Evolutionary conservation across 1,139 yeast species (phyloP).

Genomic region (Suhomyces terraborum): DNA sequence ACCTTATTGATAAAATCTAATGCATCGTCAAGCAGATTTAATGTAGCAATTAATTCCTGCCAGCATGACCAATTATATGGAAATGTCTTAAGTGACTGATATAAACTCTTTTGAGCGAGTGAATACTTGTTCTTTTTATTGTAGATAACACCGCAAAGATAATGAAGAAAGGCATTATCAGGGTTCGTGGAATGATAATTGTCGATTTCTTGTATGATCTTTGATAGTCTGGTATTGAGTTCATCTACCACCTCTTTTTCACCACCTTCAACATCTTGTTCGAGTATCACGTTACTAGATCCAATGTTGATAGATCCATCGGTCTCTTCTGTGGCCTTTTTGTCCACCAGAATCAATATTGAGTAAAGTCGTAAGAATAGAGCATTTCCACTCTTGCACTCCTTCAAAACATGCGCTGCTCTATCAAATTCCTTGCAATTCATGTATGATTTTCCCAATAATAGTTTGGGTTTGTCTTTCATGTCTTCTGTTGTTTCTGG

Average conservation of each 20-base stretch:
- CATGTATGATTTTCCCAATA: constrained; percentile 74
- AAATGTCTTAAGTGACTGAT: constrained; percentile 59
- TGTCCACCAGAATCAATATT: constrained; percentile 70
- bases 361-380: constrained; percentile 70
- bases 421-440: constrained; percentile 85
- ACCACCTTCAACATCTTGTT: constrained; percentile 12
- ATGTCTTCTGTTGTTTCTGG: constrained; percentile 29
- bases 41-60: constrained; percentile 74
- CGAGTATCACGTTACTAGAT: constrained; percentile 17
- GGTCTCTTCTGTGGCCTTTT: constrained; percentile 67
- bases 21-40: constrained; percentile 67
- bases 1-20: constrained; percentile 45
- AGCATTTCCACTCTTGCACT: constrained; percentile 56
- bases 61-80: constrained; percentile 96
- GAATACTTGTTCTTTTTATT: constrained; percentile 60
- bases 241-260: constrained; percentile 20
- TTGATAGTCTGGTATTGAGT: constrained; percentile 35
- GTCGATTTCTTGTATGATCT: constrained; percentile 48
- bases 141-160: constrained; percentile 67
- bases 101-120: constrained; percentile 60
- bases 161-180: constrained; percentile 64
- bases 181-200: constrained; percentile 26
- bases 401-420: constrained; percentile 60
- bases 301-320: constrained; percentile 55
- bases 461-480: constrained; percentile 39